Base-by-base conservation (phyloP, 345 rosid species). In the Physaria fendleri region DNA sequence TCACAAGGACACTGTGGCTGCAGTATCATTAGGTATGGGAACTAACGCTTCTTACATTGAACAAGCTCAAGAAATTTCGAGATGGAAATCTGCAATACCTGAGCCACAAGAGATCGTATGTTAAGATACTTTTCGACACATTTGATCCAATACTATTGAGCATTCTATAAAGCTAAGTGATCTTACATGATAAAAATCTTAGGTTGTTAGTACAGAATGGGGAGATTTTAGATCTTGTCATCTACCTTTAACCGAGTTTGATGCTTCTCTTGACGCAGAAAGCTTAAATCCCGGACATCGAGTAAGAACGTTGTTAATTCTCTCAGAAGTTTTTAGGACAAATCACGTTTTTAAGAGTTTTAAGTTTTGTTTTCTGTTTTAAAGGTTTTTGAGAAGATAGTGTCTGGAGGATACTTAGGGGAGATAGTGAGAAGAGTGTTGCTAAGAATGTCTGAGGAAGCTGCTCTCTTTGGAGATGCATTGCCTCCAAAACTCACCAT, bases 401-500 rank as follows among this genome's bases (percentile, higher is more conserved):
- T 77, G 33, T 73, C 91, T 3, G 92, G 77, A 44, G 78, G 75
- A 69, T 81, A 81, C 69, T 62, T 87, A 71, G 92, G 95, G 66
- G 92, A 87, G 73, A 74, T 81, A 59, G 87, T 79, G 64, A 79
- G 95, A 75, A 80, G 85, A 69, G 86, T 87, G 5, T 63, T 84
- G 21, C 68, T 79, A 25, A 77, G 50, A 65, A 76, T 87, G 87
- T 83, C 87, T 15, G 39, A 64, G 34, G 85, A 87, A 53, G 59
- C 87, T 45, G 71, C 71, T 13, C 65, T 87, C 27, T 87, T 87
- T 61, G 95, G 90, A 49, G 71, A 61, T 12, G 8, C 3, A 17
- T 56, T 77, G 41, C 88, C 88, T 41, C 51, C 65, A 70, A 80
- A 78, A 56, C 84, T 87, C 32, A 42, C 11, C 11, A 32, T 46